phyloP scores from a whole-genome alignment of 768 basidiomycete genomes.

The Coprinopsis strossmayeri region DNA sequence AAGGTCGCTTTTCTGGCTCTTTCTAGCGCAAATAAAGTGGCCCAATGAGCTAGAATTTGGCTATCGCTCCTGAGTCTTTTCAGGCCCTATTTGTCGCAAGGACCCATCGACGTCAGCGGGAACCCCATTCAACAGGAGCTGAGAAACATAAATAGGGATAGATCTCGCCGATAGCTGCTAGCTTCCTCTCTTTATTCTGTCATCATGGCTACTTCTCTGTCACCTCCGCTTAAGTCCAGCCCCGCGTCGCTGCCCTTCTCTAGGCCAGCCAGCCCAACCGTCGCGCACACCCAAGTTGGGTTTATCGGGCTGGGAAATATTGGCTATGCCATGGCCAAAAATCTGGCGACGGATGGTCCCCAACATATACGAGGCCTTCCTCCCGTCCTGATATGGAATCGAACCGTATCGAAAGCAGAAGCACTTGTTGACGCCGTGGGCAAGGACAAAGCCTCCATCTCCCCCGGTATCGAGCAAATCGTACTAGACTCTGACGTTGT shows the following conservation, averaged over 20 bases:
- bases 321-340: slow-evolving; percentile 73
- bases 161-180: neutral
- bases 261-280: slow-evolving; percentile 13
- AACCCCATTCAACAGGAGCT: no score
- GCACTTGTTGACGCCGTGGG: slow-evolving; percentile 53
- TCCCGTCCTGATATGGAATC: slow-evolving; percentile 72
- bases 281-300: slow-evolving; percentile 26
- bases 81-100: no score
- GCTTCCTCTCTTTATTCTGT: neutral
- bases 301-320: slow-evolving; percentile 56
- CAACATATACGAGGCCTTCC: slow-evolving; percentile 28
- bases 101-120: no score
- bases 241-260: slow-evolving; percentile 14
- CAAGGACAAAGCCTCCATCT: slow-evolving; percentile 45
- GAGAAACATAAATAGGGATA: neutral
- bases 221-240: neutral
- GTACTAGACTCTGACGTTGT: slow-evolving; percentile 67
- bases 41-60: no score
- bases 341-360: slow-evolving; percentile 55
- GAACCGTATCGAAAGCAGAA: slow-evolving; percentile 56
- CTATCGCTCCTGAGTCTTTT: no score
- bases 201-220: slow-evolving; percentile 4
- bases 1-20: no score
- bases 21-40: no score
- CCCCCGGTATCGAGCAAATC: slow-evolving; percentile 50